Conservation (phyloP, 2,329 filamentous ascomycete species). For the Aureobasidium sp. region DNA sequence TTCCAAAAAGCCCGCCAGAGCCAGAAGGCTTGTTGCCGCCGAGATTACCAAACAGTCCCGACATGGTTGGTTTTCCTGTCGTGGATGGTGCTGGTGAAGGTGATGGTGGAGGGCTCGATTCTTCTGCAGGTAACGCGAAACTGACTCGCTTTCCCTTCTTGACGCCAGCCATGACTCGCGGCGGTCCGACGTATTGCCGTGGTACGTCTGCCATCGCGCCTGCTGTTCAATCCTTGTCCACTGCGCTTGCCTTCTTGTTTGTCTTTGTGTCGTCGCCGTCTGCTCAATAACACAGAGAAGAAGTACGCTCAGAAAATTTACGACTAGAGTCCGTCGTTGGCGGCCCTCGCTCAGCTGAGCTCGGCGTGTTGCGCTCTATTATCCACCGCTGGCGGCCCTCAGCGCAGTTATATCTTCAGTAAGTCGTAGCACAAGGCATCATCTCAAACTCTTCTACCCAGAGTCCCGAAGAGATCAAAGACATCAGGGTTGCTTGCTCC, state of each 20-base stretch:
- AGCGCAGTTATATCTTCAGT: background rate
- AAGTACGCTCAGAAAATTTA: background rate
- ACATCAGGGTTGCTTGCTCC: background rate
- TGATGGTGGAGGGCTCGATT: background rate
- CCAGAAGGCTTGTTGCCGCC: constrained; percentile 10
- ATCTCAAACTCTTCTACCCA: background rate
- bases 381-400: background rate
- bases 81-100: background rate
- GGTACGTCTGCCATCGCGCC: background rate
- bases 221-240: background rate
- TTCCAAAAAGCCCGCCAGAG: constrained; percentile 9
- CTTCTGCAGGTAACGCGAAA: background rate
- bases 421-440: background rate
- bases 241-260: background rate
- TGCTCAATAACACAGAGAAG: background rate
- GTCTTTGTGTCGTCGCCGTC: background rate
- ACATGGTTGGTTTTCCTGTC: background rate
- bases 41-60: constrained; percentile 14
- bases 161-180: constrained; percentile 2
- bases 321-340: background rate
- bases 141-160: background rate
- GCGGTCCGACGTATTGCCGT: background rate
- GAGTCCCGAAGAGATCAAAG: background rate
- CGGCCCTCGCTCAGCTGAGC: background rate
- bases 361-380: background rate